These are phyloP conservation scores for Salinomyces thailandicus DNA, from an alignment of 2,329 filamentous ascomycete genomes.

Conservation along the genomic window DNA sequence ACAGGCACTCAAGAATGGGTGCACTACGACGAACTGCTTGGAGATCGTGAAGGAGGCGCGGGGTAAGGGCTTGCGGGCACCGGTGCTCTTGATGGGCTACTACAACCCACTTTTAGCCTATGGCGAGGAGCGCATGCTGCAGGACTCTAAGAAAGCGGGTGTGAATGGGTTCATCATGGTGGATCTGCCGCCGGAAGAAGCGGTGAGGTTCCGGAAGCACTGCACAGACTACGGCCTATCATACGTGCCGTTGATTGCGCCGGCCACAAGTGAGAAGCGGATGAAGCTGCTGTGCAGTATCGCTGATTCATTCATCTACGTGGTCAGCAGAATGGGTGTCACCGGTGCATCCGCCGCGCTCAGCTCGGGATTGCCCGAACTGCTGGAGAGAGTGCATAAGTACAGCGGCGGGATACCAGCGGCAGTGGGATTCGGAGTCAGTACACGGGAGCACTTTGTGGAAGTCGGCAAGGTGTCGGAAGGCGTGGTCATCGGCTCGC, in stretches of 20 bases:
- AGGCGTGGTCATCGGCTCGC: constrained; percentile 91
- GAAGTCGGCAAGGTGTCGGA: constrained; percentile 76
- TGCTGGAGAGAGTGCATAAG: constrained; percentile 77
- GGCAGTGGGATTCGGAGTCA: constrained; percentile 91
- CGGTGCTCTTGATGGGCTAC: constrained; percentile 94
- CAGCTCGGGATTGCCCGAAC: constrained; percentile 68
- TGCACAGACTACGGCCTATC: constrained; percentile 77
- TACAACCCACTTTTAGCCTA: constrained; percentile 94
- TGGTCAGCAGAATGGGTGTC: constrained; percentile 93
- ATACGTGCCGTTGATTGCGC: constrained; percentile 94
- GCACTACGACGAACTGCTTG: constrained; percentile 69
- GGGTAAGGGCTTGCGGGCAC: constrained; percentile 63
- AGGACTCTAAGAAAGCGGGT: constrained; percentile 72
- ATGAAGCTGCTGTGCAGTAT: constrained; percentile 96
- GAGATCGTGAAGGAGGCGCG: constrained; percentile 76
- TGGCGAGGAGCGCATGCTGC: constrained; percentile 79
- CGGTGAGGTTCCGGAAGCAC: constrained; percentile 76
- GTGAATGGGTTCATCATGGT: constrained; percentile 97
- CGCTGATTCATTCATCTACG: constrained; percentile 97
- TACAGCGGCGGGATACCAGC: constrained; percentile 86
- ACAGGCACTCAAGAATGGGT: constrained; percentile 73
- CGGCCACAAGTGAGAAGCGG: constrained; percentile 78
- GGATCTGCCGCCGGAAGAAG: constrained; percentile 91
- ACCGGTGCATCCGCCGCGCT: constrained; percentile 80
- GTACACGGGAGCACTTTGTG: constrained; percentile 85